Base-by-base conservation (phyloP, 768 basidiomycete species). In the Glaciozyma antarctica region DNA sequence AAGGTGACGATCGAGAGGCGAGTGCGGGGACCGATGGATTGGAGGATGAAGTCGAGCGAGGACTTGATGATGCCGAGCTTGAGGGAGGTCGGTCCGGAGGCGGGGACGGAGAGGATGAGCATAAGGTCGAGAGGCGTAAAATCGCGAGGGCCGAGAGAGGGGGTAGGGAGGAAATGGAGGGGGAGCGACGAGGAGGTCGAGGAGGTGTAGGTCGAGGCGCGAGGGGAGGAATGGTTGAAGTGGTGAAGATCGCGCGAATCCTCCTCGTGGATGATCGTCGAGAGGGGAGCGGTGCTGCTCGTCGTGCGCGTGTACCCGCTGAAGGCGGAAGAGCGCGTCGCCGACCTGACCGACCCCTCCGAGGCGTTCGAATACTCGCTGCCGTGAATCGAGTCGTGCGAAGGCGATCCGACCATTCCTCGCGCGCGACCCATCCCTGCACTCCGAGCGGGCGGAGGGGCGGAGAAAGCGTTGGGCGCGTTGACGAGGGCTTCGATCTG, bases 111-210 rank as follows among this genome's bases (percentile, higher is more conserved):
- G 47, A 98, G 78, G 62, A 98, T 87, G 62, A 98, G 82, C 74
- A 98, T 88, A 67, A 99, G 82, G 76, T 99, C 95, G 72, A 95
- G 80, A 7, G 90, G 82, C 0, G 92, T 87, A 74, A 98, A 82
- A 75, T 95, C 44, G 32, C 34, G 47, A 41, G 26, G 19, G 44
- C 28, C 43, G 24, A 1, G 15, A 0, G 44, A 10, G 38, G n/a
- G 24, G 10, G 63, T 45, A 49, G 26, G 59, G 21, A 30, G 44
- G 16, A 21, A 24, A 1, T 44, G 41, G n/a, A 19, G 24, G 19
- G 64, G 30, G 21, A 32, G 57, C 51, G 44, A 32, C 30, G 30
- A 58, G 1, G 51, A 8, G 3, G 60, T 13, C 22, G 57, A 34
- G 2, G 57, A 47, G n/a, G 57, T 19, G 34, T 64, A 47, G 51